phyloP scores from a whole-genome alignment of 2,329 filamentous ascomycete genomes.

The Verticillium klebahnii region DNA sequence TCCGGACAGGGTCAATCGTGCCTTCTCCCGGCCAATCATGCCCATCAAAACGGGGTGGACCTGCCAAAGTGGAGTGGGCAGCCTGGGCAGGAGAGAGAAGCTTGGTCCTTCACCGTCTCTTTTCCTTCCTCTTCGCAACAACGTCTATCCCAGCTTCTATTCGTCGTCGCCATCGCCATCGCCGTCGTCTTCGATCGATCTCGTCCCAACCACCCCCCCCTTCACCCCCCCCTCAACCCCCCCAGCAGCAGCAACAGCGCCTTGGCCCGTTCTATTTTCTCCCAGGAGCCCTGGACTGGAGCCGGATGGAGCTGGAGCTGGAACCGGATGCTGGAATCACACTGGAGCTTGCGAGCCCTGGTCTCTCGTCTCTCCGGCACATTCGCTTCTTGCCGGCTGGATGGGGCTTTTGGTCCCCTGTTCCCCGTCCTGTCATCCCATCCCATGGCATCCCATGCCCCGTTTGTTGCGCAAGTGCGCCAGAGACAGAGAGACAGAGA shows the following conservation, averaged over 20 bases:
- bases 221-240: not conserved
- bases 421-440: slow-evolving; percentile 5
- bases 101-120: slow-evolving; percentile 3
- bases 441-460: slow-evolving; percentile 3
- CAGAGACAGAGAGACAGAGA: not conserved
- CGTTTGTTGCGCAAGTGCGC: not conserved
- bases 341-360: not conserved
- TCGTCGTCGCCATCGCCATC: not conserved
- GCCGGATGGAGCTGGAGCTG: not conserved
- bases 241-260: not conserved
- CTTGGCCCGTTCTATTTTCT: not conserved
- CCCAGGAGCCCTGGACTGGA: not conserved
- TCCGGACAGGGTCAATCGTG: not conserved
- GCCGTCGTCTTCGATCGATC: not conserved
- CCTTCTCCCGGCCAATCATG: not conserved
- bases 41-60: not conserved
- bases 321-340: not conserved
- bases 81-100: not conserved
- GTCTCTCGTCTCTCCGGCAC: not conserved
- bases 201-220: not conserved
- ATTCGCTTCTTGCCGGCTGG: not conserved
- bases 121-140: not conserved
- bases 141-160: slow-evolving; percentile 2
- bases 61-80: not conserved
- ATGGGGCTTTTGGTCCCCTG: not conserved